Base-by-base conservation (phyloP, 2,329 filamentous ascomycete species). In the Ambrosiella xylebori region DNA sequence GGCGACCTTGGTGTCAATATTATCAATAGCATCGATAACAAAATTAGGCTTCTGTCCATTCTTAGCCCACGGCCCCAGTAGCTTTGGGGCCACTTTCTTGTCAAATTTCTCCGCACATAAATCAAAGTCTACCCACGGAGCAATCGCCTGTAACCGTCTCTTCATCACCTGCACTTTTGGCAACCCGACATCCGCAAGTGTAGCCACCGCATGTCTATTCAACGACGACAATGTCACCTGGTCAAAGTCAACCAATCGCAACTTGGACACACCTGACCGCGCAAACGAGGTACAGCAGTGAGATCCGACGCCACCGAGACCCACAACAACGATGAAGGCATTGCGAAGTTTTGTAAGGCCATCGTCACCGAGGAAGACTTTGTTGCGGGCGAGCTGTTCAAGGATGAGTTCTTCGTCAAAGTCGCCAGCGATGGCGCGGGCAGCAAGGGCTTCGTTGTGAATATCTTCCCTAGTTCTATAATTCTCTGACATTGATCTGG, bases 1-100 rank as follows among this genome's bases (percentile, higher is more conserved):
- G 15, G 84, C 85, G 2, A 98, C 91, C 72, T 98, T 98, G 57
- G 88, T 95, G 56, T 95, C 88, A 62, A 98, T 97, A 67, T 98
- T 97, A 70, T 98, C 93, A 63, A 98, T 98, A 19, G 91, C 94
- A 70, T 98, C 93, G 40, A 98, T 81, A n/a, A 98, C 82, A 66
- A 84, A 98, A 65, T 91, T 85, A 1, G 90, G 89, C 64, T 76
- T 76, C 66, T 77, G 79, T 3, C 40, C 47, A 45, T 45, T 52
- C 47, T 72, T 73, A 36, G 73, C 70, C 82, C 88, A 89, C 0
- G 80, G 74, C 0, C 73, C 80, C 47, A 98, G 73, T 62, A 96
- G 73, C 9, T 71, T 68, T 6, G 78, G 77, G 0, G 89, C 89
- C 8, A 75, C 81, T 13, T 74, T 69, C 52, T 77, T 81, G 61